Conservation (phyloP, 164 flowering plant genomes). For the Tetrastigma voinierianum region DNA sequence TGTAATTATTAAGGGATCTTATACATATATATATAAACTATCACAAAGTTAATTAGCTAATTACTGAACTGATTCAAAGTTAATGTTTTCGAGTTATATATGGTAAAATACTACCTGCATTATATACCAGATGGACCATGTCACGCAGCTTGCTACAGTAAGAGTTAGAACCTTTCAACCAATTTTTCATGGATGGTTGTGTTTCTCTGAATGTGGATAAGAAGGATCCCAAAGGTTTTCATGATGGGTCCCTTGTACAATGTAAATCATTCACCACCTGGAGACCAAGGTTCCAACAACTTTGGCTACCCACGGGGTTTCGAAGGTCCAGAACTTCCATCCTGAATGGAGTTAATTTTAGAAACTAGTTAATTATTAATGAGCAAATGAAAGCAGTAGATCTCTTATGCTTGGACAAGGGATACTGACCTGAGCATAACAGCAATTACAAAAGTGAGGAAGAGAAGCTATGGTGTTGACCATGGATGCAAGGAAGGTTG, state of each 20-base stretch:
- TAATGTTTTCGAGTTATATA: not conserved
- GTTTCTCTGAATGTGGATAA: slow-evolving; percentile 43
- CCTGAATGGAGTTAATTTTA: slow-evolving; percentile 26
- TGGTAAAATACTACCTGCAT: slow-evolving; percentile 70
- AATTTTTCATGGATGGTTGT: slow-evolving; percentile 42
- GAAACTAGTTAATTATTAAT: not conserved
- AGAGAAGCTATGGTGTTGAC: slow-evolving; percentile 71
- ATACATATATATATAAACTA: no score
- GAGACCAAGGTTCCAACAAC: slow-evolving; percentile 65
- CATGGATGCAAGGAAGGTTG: slow-evolving; percentile 51
- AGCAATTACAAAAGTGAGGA: slow-evolving; percentile 71
- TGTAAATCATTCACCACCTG: slow-evolving; percentile 66
- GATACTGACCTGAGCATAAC: slow-evolving; percentile 51
- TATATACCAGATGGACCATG: slow-evolving; percentile 79
- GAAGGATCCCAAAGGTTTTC: slow-evolving; percentile 39
- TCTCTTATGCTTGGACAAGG: not conserved
- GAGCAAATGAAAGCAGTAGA: no score
- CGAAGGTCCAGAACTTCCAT: slow-evolving; percentile 53
- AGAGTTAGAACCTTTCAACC: slow-evolving; percentile 86
- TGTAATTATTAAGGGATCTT: slow-evolving; percentile 16
- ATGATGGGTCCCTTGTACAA: slow-evolving; percentile 65
- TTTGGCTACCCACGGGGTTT: slow-evolving; percentile 65
- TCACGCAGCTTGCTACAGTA: slow-evolving; percentile 63
- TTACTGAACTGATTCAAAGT: not conserved
- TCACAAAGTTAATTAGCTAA: no score